Base-by-base conservation (phyloP, 345 rosid species). In the Gossypium longicalyx region DNA sequence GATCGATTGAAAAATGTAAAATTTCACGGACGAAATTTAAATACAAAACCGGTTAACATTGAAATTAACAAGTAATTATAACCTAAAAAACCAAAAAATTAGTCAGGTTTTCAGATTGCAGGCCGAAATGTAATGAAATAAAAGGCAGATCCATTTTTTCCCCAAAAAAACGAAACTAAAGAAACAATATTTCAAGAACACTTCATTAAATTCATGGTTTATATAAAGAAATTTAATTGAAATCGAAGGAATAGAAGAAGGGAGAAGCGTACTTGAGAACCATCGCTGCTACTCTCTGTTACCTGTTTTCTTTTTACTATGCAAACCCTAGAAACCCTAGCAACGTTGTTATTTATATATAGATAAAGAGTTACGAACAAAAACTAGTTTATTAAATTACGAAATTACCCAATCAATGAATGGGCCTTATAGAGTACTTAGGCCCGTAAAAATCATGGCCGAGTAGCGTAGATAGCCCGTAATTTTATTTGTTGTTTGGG, bases 221-320 rank as follows among this genome's bases (percentile, higher is more conserved):
- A 49, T 3, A 66, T n/a, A 19, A 56, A 41, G 1, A 11, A n/a
- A 20, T 5, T 34, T 34, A 34, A 34, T 34, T 34, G 41, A 34
- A 3, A 3, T 52, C 1, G 0, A 7, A 20, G 9, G 3, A 3
- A 66, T n/a, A 56, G n/a, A 54, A 59, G 17, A 22, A 45, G 4
- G 47, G 17, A 22, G 41, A 34, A 5, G 15, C 79, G n/a, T 77
- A 85, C 88, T 85, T 85, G 74, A 85, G 86, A 80, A 85, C 88
- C 88, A 85, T 85, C 79, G 74, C 68, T 58, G 77, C 49, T 62
- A 67, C 17, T 29, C 44, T 17, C 15, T 20, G 12, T 57, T 22
- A 19, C 27, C 41, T 34, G 41, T 34, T 34, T 57, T 43, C 47
- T n/a, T 58, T 44, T 19, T 10, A 27, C 52, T 10, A 20, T 43